Base-by-base conservation (phyloP, 1,284 basidiomycete genomes). In the Sparassis latifolia region DNA sequence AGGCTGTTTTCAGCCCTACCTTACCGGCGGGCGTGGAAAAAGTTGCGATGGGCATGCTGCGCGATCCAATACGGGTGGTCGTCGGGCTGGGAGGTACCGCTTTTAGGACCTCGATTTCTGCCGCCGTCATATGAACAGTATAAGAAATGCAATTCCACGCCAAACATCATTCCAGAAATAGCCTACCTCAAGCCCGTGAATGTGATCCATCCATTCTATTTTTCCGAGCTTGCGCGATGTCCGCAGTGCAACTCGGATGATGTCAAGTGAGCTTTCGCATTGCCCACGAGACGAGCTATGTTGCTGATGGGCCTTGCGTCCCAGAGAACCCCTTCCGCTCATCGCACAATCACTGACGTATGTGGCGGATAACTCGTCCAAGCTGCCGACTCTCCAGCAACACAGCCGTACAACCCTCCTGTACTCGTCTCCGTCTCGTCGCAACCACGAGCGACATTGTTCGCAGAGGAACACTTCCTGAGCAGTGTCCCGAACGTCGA, bases 361-460 rank as follows among this genome's bases (percentile, higher is more conserved):
- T 66, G 92, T 95, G 38, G 90, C 90, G 10, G 89, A 92, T 49
- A 96, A 99, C 61, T 78, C 86, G 4, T 97, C 95, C 33, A 99
- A 99, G 69, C 73, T 98, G 37, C 88, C 91, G 27, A 93, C 84
- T 47, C 79, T 95, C 42, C 76, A 88, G 20, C 78, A 86, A 44
- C 27, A 4, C 79, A 86, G 53, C 92, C 95, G 2, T 87, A 97
- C 60, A 89, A 92, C 44, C 95, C 96, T 2, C 96, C 96, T 1
- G 79, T 97, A 3, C 78, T 99, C 30, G 79, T 99, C 51, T 99
- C 98, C 66, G 90, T 94, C 2, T 97, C 96, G 49, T 89, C 92
- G 0, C 93, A 97, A 66, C 79, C 90, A 29, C 84, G 96, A 39
- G 95, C 95, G 4, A 83, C 89, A 39, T 94, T 96, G 37, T 76